Conservation (phyloP, 768 basidiomycete genomes). For the Lentinula aciculospora region DNA sequence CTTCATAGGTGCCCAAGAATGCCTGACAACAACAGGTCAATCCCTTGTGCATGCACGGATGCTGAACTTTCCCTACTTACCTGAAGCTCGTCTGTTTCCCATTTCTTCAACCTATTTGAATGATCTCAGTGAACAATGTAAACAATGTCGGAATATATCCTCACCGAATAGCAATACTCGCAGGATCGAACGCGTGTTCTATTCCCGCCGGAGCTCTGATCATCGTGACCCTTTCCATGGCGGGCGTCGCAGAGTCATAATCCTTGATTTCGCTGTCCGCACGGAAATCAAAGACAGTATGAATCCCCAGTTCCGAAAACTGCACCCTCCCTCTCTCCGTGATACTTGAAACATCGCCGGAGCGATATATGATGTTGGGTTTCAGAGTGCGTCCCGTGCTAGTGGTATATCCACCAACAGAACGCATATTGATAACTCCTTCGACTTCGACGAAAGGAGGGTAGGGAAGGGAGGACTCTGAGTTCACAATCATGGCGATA, state of each 20-base stretch:
- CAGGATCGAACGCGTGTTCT: constrained; percentile 22
- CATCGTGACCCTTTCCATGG: constrained; percentile 25
- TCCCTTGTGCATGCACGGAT: background rate
- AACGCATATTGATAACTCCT: constrained; percentile 33
- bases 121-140: background rate
- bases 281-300: constrained; percentile 34
- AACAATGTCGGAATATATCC: background rate
- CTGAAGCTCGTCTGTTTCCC: constrained; percentile 17
- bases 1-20: constrained; percentile 22
- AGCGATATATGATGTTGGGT: constrained; percentile 29
- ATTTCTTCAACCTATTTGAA: constrained; percentile 21
- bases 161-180: constrained; percentile 18
- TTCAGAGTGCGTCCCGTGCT: constrained; percentile 16
- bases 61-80: constrained; percentile 13
- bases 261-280: constrained; percentile 27
- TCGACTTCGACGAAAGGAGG: constrained; percentile 34
- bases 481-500: background rate
- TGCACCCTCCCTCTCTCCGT: constrained; percentile 26
- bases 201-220: constrained; percentile 22
- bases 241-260: constrained; percentile 20
- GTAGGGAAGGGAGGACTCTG: constrained; percentile 9
- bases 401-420: constrained; percentile 23
- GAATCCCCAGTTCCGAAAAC: constrained; percentile 27
- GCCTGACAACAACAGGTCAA: constrained; percentile 15
- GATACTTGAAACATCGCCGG: constrained; percentile 30